Conservation (phyloP, 2,329 filamentous ascomycete genomes). For the Arthrobotrys megalospora region DNA sequence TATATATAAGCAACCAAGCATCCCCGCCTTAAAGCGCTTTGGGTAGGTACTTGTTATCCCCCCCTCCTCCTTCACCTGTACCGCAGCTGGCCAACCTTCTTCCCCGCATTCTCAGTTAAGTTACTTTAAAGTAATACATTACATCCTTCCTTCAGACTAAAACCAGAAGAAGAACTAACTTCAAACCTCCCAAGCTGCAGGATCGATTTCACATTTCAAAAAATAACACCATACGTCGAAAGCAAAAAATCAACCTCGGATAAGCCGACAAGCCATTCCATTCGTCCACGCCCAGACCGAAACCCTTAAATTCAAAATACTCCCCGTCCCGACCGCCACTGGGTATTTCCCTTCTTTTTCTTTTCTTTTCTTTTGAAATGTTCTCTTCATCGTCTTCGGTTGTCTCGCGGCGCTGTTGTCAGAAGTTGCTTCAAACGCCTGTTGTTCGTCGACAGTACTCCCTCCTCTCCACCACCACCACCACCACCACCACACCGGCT, state of each 20-base stretch:
- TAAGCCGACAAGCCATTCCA: slow-evolving; percentile 43
- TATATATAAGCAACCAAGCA: slow-evolving; percentile 4
- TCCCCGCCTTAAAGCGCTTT: slow-evolving; percentile 29
- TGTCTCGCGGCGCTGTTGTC: slow-evolving; percentile 54
- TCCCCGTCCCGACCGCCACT: slow-evolving; percentile 21
- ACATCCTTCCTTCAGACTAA: not conserved
- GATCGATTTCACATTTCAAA: slow-evolving; percentile 20
- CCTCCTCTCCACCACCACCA: not conserved
- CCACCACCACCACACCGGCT: slow-evolving; percentile 1
- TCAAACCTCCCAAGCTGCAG: slow-evolving; percentile 35
- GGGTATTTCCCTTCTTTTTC: slow-evolving; percentile 2
- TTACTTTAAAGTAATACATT: not conserved
- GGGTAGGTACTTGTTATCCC: slow-evolving; percentile 12
- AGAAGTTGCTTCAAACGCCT: slow-evolving; percentile 47
- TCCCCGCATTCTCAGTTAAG: slow-evolving; percentile 1
- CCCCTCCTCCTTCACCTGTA: not conserved
- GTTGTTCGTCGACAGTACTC: slow-evolving; percentile 25
- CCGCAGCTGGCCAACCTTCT: too few species aligned
- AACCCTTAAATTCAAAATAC: slow-evolving; percentile 25
- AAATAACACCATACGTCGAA: not conserved
- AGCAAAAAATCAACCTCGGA: slow-evolving; percentile 50
- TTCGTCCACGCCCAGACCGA: slow-evolving; percentile 39
- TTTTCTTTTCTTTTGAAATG: slow-evolving; percentile 29
- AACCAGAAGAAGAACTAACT: not conserved
- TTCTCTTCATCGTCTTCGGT: slow-evolving; percentile 47